Conservation (phyloP, 2,329 filamentous ascomycete species). For the Colletotrichum trifolii region DNA sequence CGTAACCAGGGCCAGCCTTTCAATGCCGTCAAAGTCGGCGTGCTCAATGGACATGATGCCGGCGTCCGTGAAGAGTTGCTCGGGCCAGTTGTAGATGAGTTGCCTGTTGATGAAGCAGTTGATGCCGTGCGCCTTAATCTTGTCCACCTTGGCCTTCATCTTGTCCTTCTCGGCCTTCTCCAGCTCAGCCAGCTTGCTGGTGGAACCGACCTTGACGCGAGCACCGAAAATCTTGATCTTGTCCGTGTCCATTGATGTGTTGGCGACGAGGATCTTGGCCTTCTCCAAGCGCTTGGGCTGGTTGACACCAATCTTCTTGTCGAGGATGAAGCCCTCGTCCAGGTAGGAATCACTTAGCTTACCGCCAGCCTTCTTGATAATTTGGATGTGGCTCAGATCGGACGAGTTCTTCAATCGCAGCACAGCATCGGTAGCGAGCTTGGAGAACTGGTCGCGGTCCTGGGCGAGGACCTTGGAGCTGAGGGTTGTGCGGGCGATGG, state of each 20-base stretch:
- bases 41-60: conserved; percentile 99
- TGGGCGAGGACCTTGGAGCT: conserved; percentile 97
- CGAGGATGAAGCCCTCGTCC: conserved; percentile 97
- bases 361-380: conserved; percentile 99
- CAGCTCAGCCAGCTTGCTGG: conserved; percentile 95
- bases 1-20: conserved; percentile 92
- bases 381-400: conserved; percentile 97
- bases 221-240: conserved; percentile 99
- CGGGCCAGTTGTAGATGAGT: conserved; percentile 99
- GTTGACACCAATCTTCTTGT: conserved; percentile 99
- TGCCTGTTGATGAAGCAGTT: conserved; percentile 99
- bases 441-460: conserved; percentile 90
- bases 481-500: conserved; percentile 93
- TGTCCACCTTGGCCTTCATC: conserved; percentile 99
- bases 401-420: conserved; percentile 89
- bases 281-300: conserved; percentile 98
- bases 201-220: conserved; percentile 94
- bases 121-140: conserved; percentile 98
- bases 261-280: conserved; percentile 96
- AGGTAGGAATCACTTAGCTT: conserved; percentile 98
- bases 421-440: conserved; percentile 90
- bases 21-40: conserved; percentile 98
- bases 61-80: conserved; percentile 97
- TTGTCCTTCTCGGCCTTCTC: conserved; percentile 99
- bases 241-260: conserved; percentile 99